Evolutionary conservation across 2,329 filamentous ascomycete species (phyloP).

Genomic region (Amphichorda felina): DNA sequence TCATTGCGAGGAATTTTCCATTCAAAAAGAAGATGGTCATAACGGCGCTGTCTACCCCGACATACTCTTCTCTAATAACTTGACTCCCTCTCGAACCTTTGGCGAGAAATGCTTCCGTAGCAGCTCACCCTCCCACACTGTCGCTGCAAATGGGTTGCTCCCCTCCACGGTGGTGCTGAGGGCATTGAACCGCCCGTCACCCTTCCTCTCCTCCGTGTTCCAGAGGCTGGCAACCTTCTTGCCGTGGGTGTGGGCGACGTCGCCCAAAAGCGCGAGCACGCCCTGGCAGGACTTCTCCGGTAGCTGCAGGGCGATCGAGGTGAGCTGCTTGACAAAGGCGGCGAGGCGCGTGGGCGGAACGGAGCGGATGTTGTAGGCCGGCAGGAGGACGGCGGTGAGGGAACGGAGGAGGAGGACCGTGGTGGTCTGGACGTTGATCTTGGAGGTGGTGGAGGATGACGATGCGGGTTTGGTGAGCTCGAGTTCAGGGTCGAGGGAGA

Average conservation of each 20-base stretch:
- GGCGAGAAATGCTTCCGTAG: slow-evolving; percentile 78
- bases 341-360: slow-evolving; percentile 78
- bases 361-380: slow-evolving; percentile 58
- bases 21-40: not conserved
- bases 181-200: slow-evolving; percentile 77
- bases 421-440: slow-evolving; percentile 90
- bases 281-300: slow-evolving; percentile 84
- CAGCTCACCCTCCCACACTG: slow-evolving; percentile 88
- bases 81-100: slow-evolving; percentile 65
- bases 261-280: slow-evolving; percentile 62
- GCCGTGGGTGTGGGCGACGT: slow-evolving; percentile 70
- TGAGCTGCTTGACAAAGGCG: slow-evolving; percentile 84
- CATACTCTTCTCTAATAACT: slow-evolving; percentile 57
- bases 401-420: slow-evolving; percentile 85
- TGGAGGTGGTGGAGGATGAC: slow-evolving; percentile 34
- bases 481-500: slow-evolving; percentile 74
- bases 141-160: slow-evolving; percentile 82
- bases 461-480: slow-evolving; percentile 52
- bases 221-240: slow-evolving; percentile 78
- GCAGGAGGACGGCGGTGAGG: slow-evolving; percentile 69
- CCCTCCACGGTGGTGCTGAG: slow-evolving; percentile 63
- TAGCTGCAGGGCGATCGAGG: slow-evolving; percentile 69
- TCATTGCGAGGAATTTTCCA: not conserved
- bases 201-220: slow-evolving; percentile 88
- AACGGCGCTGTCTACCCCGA: slow-evolving; percentile 6